Base-by-base conservation (phyloP, 176 grass and related monocot genomes). In the Saccharum officinarum region DNA sequence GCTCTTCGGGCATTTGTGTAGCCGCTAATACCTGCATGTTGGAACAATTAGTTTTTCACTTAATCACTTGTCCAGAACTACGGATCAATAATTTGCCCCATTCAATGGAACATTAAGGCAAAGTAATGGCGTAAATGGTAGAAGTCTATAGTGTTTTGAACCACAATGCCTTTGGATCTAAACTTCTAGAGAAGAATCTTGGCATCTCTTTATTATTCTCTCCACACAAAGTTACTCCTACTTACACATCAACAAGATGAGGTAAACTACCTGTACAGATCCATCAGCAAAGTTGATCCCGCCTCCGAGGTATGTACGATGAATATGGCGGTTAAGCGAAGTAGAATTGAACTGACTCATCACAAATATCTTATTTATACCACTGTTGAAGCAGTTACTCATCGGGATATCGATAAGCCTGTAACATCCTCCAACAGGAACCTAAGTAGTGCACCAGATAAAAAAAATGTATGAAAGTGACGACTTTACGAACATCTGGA, bases 301-400 rank as follows among this genome's bases (percentile, higher is more conserved):
- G 10, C 89, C 89, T 42, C 89, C 91, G 45, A 83, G 84, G 73
- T 97, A 97, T 26, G 94, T 94, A 20, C 79, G 79, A 67, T 71
- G 84, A 79, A 97, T 92, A 72, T 97, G 94, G 20, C 94, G 89
- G 82, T 97, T 92, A 18, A 97, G 75, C 9, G 91, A 97, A 61
- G 87, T 74, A 7, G 94, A 97, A 30, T 97, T 97, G 85, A 88
- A 97, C 42, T 97, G 94, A 26, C 83, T 97, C 89, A 97, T 92
- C 66, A 97, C 85, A 38, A 92, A 97, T 77, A 97, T 91, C 83
- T 97, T 97, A 42, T 94, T 90, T 75, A 97, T 93, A 40, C 89
- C 94, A 15, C 89, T 93, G 39, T 97, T 94, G 71, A 97, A 93
- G 61, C 94, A 97, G 38, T 97, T 97, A 75, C 91, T 97, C 94